Percentiles rank a stretch among this genome's conserved stretches.
Conservation (phyloP, 495 filamentous ascomycete genomes). For the Pyronema domesticum region DNA sequence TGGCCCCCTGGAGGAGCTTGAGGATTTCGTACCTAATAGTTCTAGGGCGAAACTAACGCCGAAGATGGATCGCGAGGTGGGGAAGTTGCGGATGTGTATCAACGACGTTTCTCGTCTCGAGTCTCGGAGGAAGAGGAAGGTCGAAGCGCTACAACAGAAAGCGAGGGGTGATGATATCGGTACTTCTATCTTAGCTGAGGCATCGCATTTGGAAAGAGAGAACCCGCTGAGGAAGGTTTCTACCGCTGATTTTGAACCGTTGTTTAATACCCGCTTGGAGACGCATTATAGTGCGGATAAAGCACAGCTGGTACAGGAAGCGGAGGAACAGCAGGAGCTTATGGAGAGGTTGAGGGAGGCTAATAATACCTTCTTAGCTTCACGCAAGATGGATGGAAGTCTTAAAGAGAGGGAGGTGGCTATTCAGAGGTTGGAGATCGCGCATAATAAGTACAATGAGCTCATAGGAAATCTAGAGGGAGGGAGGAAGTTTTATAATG, state of each 20-base stretch:
- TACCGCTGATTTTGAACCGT: constrained; percentile 72
- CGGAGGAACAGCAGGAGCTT: constrained; percentile 56
- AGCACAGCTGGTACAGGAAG: constrained; percentile 50
- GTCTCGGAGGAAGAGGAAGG: constrained; percentile 52
- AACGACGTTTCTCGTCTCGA: constrained; percentile 73
- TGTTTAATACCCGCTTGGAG: constrained; percentile 67
- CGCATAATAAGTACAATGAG: constrained; percentile 88
- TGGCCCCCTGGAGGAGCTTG: constrained; percentile 35
- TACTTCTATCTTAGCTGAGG: constrained; percentile 50
- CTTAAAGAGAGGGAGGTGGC: constrained; percentile 60
- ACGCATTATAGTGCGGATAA: constrained; percentile 60
- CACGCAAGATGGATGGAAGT: constrained; percentile 54
- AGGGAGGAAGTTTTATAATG: constrained; percentile 91
- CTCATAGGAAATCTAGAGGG: constrained; percentile 75
- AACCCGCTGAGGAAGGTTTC: constrained; percentile 70
- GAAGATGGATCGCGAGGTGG: constrained; percentile 59
- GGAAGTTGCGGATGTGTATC: constrained; percentile 51
- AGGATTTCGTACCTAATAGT: constrained; percentile 71
- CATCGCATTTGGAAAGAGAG: constrained; percentile 66
- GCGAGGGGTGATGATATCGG: constrained; percentile 68
- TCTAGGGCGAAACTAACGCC: constrained; percentile 59
- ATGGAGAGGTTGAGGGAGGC: constrained; percentile 47
- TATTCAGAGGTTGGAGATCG: constrained; percentile 76
- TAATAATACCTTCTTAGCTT: constrained; percentile 55
- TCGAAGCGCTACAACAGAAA: constrained; percentile 58